Percentiles rank a stretch among this genome's conserved stretches.
These are phyloP conservation scores for Zoysia matrella DNA, from an alignment of 202 grass and related monocot genomes.

Conservation along the genomic window DNA sequence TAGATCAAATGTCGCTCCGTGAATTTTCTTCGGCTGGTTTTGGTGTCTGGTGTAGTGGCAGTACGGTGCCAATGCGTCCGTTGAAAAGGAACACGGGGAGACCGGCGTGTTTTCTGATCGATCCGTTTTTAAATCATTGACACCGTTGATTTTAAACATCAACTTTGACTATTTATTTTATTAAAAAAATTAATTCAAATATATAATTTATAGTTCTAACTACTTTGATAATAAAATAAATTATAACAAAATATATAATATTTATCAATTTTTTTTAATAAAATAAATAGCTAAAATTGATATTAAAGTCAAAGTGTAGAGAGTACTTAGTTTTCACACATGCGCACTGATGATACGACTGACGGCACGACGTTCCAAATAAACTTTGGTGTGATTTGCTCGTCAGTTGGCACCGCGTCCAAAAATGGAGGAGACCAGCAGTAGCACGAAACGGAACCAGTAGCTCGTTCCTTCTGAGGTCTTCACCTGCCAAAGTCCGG, in stretches of 20 bases:
- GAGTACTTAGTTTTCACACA: not conserved
- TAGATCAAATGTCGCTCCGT: constrained; percentile 12
- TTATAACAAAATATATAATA: too few relatives aligned
- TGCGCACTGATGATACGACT: constrained; percentile 3
- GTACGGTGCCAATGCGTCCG: not conserved
- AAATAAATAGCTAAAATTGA: too few relatives aligned
- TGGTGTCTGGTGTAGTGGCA: constrained; percentile 16
- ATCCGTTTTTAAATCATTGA: too few relatives aligned
- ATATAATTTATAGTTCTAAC: too few relatives aligned
- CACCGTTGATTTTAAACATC: too few relatives aligned
- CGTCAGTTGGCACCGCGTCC: constrained; percentile 24
- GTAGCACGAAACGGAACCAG: not conserved
- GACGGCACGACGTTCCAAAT: not conserved
- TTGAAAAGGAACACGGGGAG: constrained; percentile 26
- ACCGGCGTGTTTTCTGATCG: not conserved
- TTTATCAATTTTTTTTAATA: too few relatives aligned
- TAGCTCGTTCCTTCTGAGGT: constrained; percentile 1
- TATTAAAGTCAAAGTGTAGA: too few relatives aligned
- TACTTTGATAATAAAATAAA: too few relatives aligned
- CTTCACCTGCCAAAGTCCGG: not conserved
- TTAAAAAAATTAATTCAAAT: too few relatives aligned
- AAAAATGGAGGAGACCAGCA: not conserved
- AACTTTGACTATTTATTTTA: too few relatives aligned
- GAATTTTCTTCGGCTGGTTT: constrained; percentile 20
- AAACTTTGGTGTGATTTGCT: not conserved